These are phyloP conservation scores for Leishmania guyanensis DNA, from an alignment of 208 protist genomes.

Conservation along the genomic window DNA sequence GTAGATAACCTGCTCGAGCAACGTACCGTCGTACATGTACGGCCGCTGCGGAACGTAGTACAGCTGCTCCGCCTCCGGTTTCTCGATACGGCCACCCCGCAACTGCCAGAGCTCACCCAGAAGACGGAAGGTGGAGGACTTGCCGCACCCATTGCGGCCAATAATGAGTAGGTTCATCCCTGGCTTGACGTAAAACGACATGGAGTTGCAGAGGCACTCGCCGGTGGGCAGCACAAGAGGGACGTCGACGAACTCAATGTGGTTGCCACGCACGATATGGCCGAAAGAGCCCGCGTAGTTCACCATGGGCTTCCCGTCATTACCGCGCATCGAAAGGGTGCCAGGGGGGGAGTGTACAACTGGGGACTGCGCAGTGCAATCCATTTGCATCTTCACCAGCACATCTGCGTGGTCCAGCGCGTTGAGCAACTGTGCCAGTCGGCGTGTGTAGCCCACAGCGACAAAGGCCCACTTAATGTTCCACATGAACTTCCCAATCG, in stretches of 20 bases:
- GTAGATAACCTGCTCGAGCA: constrained; percentile 92
- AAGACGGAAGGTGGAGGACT: constrained; percentile 85
- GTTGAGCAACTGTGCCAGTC: constrained; percentile 50
- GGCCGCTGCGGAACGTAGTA: constrained; percentile 90
- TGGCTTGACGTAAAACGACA: constrained; percentile 79
- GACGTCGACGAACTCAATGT: constrained; percentile 85
- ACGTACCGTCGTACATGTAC: constrained; percentile 79
- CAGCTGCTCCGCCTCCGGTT: constrained; percentile 72
- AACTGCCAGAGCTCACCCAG: constrained; percentile 87
- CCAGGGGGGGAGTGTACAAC: constrained; percentile 8
- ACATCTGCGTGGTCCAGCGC: constrained; percentile 39
- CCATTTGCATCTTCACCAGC: constrained; percentile 31
- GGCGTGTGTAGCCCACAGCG: constrained; percentile 59
- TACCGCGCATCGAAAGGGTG: constrained; percentile 8
- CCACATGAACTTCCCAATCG: constrained; percentile 47
- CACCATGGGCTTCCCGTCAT: neutral
- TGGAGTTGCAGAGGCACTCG: constrained; percentile 52
- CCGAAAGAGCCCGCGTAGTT: constrained; percentile 28
- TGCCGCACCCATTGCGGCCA: constrained; percentile 92
- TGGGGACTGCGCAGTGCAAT: constrained; percentile 24
- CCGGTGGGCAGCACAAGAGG: constrained; percentile 62
- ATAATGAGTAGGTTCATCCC: constrained; percentile 92
- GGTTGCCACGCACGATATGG: constrained; percentile 47
- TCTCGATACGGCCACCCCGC: constrained; percentile 60
- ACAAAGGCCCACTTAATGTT: constrained; percentile 49